These are phyloP conservation scores for Candida orba DNA, from an alignment of 805 yeast species.

Conservation along the genomic window DNA sequence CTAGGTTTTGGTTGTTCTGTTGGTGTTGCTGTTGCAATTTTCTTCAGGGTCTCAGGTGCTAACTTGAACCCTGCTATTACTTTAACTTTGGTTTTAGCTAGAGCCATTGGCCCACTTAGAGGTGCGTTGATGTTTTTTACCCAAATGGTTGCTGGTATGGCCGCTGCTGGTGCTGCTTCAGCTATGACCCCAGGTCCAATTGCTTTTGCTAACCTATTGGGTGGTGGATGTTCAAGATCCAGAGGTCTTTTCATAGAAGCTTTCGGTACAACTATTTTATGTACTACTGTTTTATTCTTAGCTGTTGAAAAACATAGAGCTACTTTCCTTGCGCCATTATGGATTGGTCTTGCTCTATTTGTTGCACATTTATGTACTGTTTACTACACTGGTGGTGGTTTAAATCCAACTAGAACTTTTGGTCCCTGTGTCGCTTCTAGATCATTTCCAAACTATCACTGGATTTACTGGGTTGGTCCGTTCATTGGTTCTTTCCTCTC, in stretches of 20 bases:
- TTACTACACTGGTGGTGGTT: slow-evolving; percentile 84
- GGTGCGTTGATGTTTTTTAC: slow-evolving; percentile 57
- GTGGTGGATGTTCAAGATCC: slow-evolving; percentile 62
- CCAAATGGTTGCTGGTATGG: slow-evolving; percentile 81
- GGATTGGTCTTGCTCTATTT: slow-evolving; percentile 76
- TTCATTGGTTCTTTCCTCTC: slow-evolving; percentile 63
- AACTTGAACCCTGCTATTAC: slow-evolving; percentile 88
- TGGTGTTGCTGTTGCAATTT: slow-evolving; percentile 61
- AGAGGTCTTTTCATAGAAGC: slow-evolving; percentile 80
- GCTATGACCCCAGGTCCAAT: slow-evolving; percentile 81
- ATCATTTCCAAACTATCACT: slow-evolving; percentile 74
- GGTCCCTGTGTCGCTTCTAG: slow-evolving; percentile 75
- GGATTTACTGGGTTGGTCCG: slow-evolving; percentile 95
- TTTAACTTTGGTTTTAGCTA: slow-evolving; percentile 58
- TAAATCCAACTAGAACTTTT: slow-evolving; percentile 84
- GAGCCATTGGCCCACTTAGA: slow-evolving; percentile 68
- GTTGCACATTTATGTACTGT: slow-evolving; percentile 77
- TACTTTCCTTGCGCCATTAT: slow-evolving; percentile 74
- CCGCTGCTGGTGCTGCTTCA: slow-evolving; percentile 84
- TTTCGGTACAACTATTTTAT: slow-evolving; percentile 67
- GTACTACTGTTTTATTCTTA: slow-evolving; percentile 70
- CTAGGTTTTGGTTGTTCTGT: slow-evolving; percentile 85
- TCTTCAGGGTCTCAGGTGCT: slow-evolving; percentile 80
- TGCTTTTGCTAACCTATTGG: slow-evolving; percentile 62
- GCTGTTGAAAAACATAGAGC: slow-evolving; percentile 79